Percentiles rank a stretch among this genome's conserved stretches.
Evolutionary conservation across 805 yeast genomes (phyloP).

Genomic region (Jamesozyma spencerorum): DNA sequence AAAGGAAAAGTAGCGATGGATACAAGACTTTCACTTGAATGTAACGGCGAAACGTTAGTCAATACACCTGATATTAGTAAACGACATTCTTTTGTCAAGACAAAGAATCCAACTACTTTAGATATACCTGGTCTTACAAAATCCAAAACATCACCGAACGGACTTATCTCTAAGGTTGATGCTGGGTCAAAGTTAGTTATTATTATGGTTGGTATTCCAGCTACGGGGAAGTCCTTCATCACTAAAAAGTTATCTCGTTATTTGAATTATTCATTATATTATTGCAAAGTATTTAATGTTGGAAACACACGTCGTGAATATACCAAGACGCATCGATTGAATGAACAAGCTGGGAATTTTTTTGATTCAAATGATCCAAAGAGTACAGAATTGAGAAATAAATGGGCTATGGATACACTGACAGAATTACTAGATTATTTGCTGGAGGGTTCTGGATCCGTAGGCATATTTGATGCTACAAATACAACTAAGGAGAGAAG

Average conservation of each 20-base stretch:
- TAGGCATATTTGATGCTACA: slow-evolving; percentile 86
- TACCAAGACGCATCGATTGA: slow-evolving; percentile 28
- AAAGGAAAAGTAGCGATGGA: no score
- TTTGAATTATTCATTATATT: slow-evolving; percentile 89
- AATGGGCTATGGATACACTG: slow-evolving; percentile 94
- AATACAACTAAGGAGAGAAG: slow-evolving; percentile 65
- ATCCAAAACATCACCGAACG: slow-evolving; percentile 70
- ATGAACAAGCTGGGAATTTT: slow-evolving; percentile 67
- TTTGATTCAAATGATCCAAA: slow-evolving; percentile 71
- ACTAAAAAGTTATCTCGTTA: slow-evolving; percentile 86
- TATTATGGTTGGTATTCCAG: slow-evolving; percentile 95
- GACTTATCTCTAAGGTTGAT: slow-evolving; percentile 51
- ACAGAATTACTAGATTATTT: slow-evolving; percentile 77
- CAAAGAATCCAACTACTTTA: slow-evolving; percentile 66
- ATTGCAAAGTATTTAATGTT: slow-evolving; percentile 83
- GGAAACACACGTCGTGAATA: slow-evolving; percentile 88
- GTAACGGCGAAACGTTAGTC: background rate
- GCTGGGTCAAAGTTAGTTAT: slow-evolving; percentile 79
- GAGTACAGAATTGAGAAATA: slow-evolving; percentile 62
- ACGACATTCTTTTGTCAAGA: slow-evolving; percentile 8
- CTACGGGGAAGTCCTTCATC: slow-evolving; percentile 88
- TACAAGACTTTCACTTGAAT: background rate
- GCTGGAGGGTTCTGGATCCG: slow-evolving; percentile 73
- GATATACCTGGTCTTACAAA: slow-evolving; percentile 90
- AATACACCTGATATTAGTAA: background rate